These are phyloP conservation scores for Silene conica DNA, from an alignment of 148 eudicot genomes.

Conservation along the genomic window DNA sequence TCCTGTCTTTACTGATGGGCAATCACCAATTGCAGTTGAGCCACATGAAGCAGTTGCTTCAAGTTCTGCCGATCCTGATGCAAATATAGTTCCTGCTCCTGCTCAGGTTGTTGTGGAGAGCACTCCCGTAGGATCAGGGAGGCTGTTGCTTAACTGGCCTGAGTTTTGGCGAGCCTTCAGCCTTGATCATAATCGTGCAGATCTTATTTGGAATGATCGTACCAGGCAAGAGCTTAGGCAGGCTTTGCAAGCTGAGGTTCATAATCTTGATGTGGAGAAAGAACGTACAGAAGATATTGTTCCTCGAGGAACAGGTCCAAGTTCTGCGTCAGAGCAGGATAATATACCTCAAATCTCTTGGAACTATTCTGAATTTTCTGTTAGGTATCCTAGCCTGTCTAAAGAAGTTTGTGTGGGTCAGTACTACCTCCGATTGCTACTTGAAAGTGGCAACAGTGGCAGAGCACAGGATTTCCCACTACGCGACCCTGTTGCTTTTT, in stretches of 20 bases:
- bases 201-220: slow-evolving; percentile 97
- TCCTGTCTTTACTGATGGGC: slow-evolving; percentile 41
- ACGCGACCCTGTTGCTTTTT: slow-evolving; percentile 94
- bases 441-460: slow-evolving; percentile 76
- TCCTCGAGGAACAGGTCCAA: slow-evolving; percentile 53
- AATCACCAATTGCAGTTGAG: slow-evolving; percentile 29
- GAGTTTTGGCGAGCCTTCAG: slow-evolving; percentile 98
- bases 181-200: slow-evolving; percentile 98
- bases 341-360: slow-evolving; percentile 83
- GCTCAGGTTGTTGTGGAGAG: slow-evolving; percentile 95
- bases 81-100: slow-evolving; percentile 63
- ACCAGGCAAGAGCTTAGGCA: slow-evolving; percentile 90
- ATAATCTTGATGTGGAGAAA: slow-evolving; percentile 88
- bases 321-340: slow-evolving; percentile 48
- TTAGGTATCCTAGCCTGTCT: slow-evolving; percentile 81
- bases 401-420: slow-evolving; percentile 99
- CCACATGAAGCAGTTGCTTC: slow-evolving; percentile 34
- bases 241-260: slow-evolving; percentile 92
- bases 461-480: slow-evolving; percentile 92
- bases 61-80: slow-evolving; percentile 42
- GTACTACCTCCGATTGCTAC: slow-evolving; percentile 90
- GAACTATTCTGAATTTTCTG: slow-evolving; percentile 91
- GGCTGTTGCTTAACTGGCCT: slow-evolving; percentile 93
- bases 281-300: slow-evolving; percentile 93
- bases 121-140: slow-evolving; percentile 88